A percentile compares a stretch with the other conserved stretches of the same genome.
These are phyloP conservation scores for Kodamaea ohmeri DNA, from an alignment of 1,139 yeast species.

Conservation along the genomic window DNA sequence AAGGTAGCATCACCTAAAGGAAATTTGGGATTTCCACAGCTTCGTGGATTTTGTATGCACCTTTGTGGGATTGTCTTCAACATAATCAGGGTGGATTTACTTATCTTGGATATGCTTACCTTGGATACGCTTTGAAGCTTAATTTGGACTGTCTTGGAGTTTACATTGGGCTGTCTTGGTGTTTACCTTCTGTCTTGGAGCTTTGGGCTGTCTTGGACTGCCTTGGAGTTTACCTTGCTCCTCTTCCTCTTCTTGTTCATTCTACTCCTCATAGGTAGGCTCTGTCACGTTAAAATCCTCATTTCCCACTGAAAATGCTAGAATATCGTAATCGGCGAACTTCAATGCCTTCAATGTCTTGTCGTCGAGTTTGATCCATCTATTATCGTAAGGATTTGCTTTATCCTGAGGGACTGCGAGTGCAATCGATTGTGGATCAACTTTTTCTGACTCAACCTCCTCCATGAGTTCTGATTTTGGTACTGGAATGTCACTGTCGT, in stretches of 20 bases:
- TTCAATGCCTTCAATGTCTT: constrained; percentile 26
- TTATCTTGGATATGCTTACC: too few species aligned
- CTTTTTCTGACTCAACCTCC: constrained; percentile 16
- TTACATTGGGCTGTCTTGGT: too few species aligned
- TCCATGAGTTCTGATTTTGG: constrained; percentile 33
- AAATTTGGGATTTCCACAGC: too few species aligned
- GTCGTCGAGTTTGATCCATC: constrained; percentile 37
- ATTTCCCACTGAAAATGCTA: constrained; percentile 41
- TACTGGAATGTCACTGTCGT: constrained; percentile 22
- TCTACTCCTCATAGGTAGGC: constrained; percentile 41
- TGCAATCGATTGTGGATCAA: constrained; percentile 17
- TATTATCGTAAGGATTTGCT: constrained; percentile 36
- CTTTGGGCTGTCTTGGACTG: too few species aligned
- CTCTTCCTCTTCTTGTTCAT: constrained; percentile 15
- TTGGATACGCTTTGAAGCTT: too few species aligned
- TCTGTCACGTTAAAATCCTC: constrained; percentile 40
- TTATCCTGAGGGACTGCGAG: constrained; percentile 45
- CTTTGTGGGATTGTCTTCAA: too few species aligned
- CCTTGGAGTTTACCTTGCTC: too few species aligned
- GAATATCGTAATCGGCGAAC: constrained; percentile 38
- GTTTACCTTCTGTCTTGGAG: too few species aligned
- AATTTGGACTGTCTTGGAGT: too few species aligned
- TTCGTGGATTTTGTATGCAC: too few species aligned
- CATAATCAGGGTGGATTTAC: too few species aligned
- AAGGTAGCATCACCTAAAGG: too few species aligned